phyloP scores from a whole-genome alignment of 2,329 filamentous ascomycete species.

The Calonectria montana region DNA sequence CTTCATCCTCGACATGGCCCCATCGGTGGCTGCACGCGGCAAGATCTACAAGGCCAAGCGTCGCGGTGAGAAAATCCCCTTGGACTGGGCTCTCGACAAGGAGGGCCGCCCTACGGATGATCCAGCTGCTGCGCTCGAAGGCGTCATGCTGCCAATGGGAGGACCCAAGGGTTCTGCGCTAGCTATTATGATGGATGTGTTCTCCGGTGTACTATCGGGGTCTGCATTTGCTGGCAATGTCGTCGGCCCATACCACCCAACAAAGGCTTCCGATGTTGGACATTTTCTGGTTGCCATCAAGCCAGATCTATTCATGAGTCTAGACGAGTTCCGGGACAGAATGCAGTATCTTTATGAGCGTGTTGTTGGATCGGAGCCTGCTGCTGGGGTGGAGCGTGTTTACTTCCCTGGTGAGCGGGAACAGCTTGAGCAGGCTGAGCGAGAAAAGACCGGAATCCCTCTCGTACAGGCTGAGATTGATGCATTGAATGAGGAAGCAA shows the following conservation, averaged over 20 bases:
- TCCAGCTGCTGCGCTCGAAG: constrained; percentile 75
- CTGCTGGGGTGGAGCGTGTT: constrained; percentile 66
- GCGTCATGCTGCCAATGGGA: constrained; percentile 88
- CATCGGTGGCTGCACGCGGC: constrained; percentile 75
- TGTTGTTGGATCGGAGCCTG: constrained; percentile 65
- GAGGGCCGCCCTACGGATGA: constrained; percentile 79
- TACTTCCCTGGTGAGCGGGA: constrained; percentile 74
- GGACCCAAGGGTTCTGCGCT: constrained; percentile 84
- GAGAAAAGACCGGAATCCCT: constrained; percentile 67
- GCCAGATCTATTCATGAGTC: constrained; percentile 78
- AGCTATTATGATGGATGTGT: constrained; percentile 90
- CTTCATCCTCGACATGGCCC: constrained; percentile 83
- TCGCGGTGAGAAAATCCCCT: constrained; percentile 75
- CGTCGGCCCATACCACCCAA: constrained; percentile 80
- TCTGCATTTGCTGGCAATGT: constrained; percentile 84
- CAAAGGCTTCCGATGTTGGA: constrained; percentile 75
- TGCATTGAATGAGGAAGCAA: constrained; percentile 65
- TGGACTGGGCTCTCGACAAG: constrained; percentile 79
- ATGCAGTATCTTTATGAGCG: constrained; percentile 67
- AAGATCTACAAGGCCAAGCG: constrained; percentile 79
- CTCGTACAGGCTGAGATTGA: constrained; percentile 67
- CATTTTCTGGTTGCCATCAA: constrained; percentile 81
- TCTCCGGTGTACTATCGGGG: constrained; percentile 82
- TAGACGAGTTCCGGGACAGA: constrained; percentile 75
- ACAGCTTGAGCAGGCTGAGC: constrained; percentile 63